Percentiles rank a stretch among this genome's conserved stretches.
Evolutionary conservation across 495 filamentous ascomycete genomes (phyloP).

Genomic region (Aspergillus cristatus): DNA sequence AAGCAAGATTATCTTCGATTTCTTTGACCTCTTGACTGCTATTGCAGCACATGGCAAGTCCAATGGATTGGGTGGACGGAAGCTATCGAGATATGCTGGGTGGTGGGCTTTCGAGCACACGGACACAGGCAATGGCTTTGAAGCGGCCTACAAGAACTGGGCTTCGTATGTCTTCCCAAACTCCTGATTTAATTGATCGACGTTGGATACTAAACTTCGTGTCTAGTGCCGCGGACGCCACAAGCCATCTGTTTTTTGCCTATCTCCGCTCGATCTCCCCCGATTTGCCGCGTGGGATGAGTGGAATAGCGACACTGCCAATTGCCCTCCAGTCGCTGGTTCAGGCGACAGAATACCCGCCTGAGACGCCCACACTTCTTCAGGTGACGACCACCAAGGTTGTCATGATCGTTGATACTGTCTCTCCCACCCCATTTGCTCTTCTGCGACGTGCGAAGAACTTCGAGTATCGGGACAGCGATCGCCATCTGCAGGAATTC

Average conservation of each 20-base stretch:
- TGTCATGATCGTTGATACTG: slow-evolving; percentile 91
- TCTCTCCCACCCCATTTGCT: slow-evolving; percentile 91
- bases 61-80: slow-evolving; percentile 88
- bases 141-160: slow-evolving; percentile 89
- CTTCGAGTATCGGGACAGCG: slow-evolving; percentile 88
- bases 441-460: slow-evolving; percentile 85
- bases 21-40: slow-evolving; percentile 89
- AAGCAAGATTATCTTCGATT: slow-evolving; percentile 85
- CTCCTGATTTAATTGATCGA: too few species aligned
- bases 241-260: slow-evolving; percentile 94
- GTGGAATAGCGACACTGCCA: slow-evolving; percentile 73
- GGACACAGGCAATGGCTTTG: slow-evolving; percentile 85
- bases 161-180: slow-evolving; percentile 34
- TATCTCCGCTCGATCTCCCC: slow-evolving; percentile 87
- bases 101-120: slow-evolving; percentile 98
- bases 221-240: slow-evolving; percentile 79
- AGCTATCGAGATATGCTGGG: slow-evolving; percentile 87
- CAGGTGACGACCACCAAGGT: slow-evolving; percentile 79
- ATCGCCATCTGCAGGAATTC: slow-evolving; percentile 71
- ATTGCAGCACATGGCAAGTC: slow-evolving; percentile 75
- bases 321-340: slow-evolving; percentile 84
- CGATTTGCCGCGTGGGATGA: slow-evolving; percentile 56
- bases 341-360: slow-evolving; percentile 91
- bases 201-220: slow-evolving; percentile 1
- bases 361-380: slow-evolving; percentile 65